A percentile compares a stretch with the other conserved stretches of the same genome.
Conservation (phyloP, 1,284 basidiomycete species). For the Heterobasidion irregulare region DNA sequence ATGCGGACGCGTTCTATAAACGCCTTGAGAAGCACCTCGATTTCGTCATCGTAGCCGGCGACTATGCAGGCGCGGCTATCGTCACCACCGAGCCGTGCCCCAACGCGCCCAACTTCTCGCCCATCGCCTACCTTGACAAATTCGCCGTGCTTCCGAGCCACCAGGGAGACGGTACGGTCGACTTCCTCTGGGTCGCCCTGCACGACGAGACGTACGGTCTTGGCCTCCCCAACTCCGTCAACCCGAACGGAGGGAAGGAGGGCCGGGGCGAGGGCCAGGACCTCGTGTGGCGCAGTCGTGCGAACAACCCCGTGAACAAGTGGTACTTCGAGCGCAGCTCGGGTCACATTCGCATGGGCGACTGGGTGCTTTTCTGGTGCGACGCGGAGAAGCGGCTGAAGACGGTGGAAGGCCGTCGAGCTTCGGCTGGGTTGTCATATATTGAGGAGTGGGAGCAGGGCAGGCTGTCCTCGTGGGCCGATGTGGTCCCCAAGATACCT, state of each 20-base stretch:
- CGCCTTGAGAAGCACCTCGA: constrained; percentile 77
- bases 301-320: constrained; percentile 95
- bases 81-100: constrained; percentile 76
- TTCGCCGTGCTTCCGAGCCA: constrained; percentile 93
- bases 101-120: constrained; percentile 21
- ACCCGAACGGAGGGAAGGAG: constrained; percentile 88
- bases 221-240: constrained; percentile 88
- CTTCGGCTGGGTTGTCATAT: constrained; percentile 56
- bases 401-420: constrained; percentile 55
- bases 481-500: constrained; percentile 68
- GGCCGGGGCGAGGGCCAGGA: constrained; percentile 89
- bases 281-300: constrained; percentile 90
- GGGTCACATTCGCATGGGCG: constrained; percentile 79
- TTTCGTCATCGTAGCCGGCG: constrained; percentile 92
- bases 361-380: constrained; percentile 97
- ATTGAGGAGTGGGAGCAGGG: constrained; percentile 81
- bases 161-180: constrained; percentile 97
- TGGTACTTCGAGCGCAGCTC: constrained; percentile 98
- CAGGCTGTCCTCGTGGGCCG: constrained; percentile 68
- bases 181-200: constrained; percentile 98
- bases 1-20: constrained; percentile 70
- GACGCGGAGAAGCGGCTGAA: constrained; percentile 84
- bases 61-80: constrained; percentile 93
- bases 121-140: constrained; percentile 95
- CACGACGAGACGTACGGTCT: constrained; percentile 98